These are phyloP conservation scores for Heterococcus sp. DNA, from an alignment of 108 stramenopile genomes.

Conservation along the genomic window DNA sequence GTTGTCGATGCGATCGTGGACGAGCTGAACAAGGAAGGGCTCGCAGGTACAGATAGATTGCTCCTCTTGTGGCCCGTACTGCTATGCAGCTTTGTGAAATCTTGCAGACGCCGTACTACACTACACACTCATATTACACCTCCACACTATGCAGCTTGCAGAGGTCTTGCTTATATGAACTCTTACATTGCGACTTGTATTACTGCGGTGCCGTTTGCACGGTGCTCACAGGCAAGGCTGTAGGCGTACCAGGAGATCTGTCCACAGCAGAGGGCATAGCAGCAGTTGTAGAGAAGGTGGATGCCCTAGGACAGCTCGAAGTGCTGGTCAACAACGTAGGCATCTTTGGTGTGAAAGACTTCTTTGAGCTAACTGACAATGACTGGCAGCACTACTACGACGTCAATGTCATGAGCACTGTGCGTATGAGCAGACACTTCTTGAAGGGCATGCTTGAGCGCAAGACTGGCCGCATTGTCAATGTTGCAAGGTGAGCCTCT, in stretches of 20 bases:
- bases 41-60: no score
- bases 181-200: no score
- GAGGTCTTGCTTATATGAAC: no score
- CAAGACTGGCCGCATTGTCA: neutral
- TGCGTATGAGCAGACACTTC: conserved; percentile 9
- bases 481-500: no score
- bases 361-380: conserved; percentile 1
- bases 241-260: conserved; percentile 1
- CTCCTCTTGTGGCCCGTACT: no score
- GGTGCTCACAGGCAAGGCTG: neutral
- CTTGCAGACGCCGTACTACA: no score
- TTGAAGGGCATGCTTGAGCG: neutral
- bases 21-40: neutral
- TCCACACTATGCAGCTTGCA: no score
- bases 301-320: neutral
- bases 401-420: conserved; percentile 7
- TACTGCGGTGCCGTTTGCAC: no score
- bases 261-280: neutral
- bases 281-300: neutral
- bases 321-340: conserved; percentile 4
- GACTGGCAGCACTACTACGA: neutral
- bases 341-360: conserved; percentile 7
- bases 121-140: no score
- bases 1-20: neutral
- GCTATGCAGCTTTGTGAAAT: no score